Percentiles rank a stretch among this genome's conserved stretches.
Evolutionary conservation across 1,284 basidiomycete genomes (phyloP).

Genomic region (Pascua guehoae): DNA sequence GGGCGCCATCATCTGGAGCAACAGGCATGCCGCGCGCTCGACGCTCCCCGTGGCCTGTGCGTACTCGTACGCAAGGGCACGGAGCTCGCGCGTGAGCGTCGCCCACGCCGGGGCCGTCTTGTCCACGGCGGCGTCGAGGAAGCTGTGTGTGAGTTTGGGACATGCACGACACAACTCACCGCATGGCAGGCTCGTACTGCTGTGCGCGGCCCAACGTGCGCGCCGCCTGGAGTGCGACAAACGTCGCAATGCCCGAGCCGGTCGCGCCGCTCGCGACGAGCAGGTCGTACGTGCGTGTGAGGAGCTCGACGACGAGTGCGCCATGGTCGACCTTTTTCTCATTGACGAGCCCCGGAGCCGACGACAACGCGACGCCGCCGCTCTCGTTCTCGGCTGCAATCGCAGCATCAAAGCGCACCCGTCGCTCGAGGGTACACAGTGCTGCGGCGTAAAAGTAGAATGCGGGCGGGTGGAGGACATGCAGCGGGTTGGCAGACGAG

Average conservation of each 20-base stretch:
- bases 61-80: conserved; percentile 59
- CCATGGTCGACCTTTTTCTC: conserved; percentile 87
- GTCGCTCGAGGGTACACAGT: conserved; percentile 69
- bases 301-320: conserved; percentile 75
- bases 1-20: conserved; percentile 76
- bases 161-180: conserved; percentile 65
- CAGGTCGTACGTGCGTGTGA: conserved; percentile 82
- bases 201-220: conserved; percentile 56
- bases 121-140: conserved; percentile 55
- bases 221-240: conserved; percentile 65
- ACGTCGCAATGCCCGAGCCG: conserved; percentile 69
- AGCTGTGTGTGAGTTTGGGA: conserved; percentile 57
- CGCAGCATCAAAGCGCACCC: conserved; percentile 62
- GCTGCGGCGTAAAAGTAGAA: conserved; percentile 88
- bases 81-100: conserved; percentile 64
- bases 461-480: conserved; percentile 77
- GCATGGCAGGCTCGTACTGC: conserved; percentile 77
- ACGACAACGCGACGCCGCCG: conserved; percentile 27
- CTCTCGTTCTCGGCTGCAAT: conserved; percentile 55
- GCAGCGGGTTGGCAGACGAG: conserved; percentile 43
- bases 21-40: conserved; percentile 65
- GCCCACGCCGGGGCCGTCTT: conserved; percentile 72
- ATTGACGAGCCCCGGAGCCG: conserved; percentile 60
- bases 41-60: conserved; percentile 70
- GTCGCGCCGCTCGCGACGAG: conserved; percentile 63